Evolutionary conservation across 768 basidiomycete genomes (phyloP), one percentile per base, ranked within the genome.

Genomic region (Gloeostereum incarnatum): DNA sequence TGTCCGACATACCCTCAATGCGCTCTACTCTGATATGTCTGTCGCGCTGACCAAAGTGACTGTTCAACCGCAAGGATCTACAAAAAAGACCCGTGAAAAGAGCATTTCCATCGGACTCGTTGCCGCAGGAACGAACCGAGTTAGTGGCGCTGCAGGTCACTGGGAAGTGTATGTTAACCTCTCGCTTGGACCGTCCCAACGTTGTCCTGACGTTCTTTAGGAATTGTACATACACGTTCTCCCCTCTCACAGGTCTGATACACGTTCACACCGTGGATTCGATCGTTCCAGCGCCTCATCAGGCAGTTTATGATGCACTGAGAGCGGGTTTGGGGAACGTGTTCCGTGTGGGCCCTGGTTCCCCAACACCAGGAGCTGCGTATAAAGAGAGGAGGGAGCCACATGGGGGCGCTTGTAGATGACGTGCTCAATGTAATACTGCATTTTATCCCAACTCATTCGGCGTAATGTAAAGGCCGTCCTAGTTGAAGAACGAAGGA

Each of bases 261-360:
- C 57, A 74, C 34, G 48, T 64, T 34, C 86, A 90, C 50, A 62
- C 62, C 33, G 63, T 90, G 35, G 73, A 88, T 51, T 79, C 78
- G n/a, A 87, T 89, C 33, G 71, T 78, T 31, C 86, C 86, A 0
- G 78, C 79, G 1, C 86, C 86, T 3, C 81, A 84, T 49, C 65
- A 75, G 35, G 70, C 78, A 0, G 79, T 79, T 2, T 85, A 79
- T 49, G 75, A 81, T 39, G 69, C 78, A 2, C 60, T 86, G 1
- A 61, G 69, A 13, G 39, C 54, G 25, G 63, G 59, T 39, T 42
- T 68, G n/a, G n/a, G n/a, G n/a, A n/a, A n/a, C n/a, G n/a, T n/a
- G n/a, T n/a, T n/a, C n/a, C n/a, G n/a, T n/a, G n/a, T n/a, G n/a
- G n/a, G n/a, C n/a, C n/a, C n/a, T n/a, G n/a, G n/a, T n/a, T n/a